Percentiles rank a stretch among this genome's conserved stretches.
Evolutionary conservation across 805 yeast genomes (phyloP).

Genomic region (Wickerhamomyces pijperi): DNA sequence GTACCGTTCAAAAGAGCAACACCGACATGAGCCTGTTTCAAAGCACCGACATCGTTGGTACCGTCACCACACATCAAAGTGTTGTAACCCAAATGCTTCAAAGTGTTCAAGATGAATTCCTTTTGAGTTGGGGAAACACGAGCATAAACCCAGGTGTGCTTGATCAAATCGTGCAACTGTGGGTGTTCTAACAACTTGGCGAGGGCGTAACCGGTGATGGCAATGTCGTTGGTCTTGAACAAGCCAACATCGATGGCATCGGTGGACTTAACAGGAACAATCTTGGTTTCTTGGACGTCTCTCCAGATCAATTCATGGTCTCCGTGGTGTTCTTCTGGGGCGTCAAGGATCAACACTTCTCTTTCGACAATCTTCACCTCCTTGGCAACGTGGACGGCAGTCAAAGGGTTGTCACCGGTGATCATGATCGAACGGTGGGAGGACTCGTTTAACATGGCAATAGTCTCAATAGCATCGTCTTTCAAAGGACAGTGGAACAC

Average conservation of each 20-base stretch:
- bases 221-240: constrained; percentile 66
- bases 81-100: constrained; percentile 81
- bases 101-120: constrained; percentile 75
- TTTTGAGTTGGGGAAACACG: constrained; percentile 95
- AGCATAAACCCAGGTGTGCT: constrained; percentile 94
- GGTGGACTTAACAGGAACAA: constrained; percentile 54
- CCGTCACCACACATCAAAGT: constrained; percentile 99
- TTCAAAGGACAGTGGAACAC: constrained; percentile 97
- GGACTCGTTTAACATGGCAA: constrained; percentile 87
- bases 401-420: constrained; percentile 96
- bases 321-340: constrained; percentile 59
- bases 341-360: constrained; percentile 77
- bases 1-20: constrained; percentile 97
- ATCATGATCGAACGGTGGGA: constrained; percentile 95
- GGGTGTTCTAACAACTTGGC: constrained; percentile 51
- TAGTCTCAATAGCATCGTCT: constrained; percentile 81
- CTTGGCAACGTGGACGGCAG: constrained; percentile 95
- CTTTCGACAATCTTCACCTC: constrained; percentile 83
- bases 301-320: constrained; percentile 68
- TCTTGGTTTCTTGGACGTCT: constrained; percentile 64
- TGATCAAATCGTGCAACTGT: constrained; percentile 62
- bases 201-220: constrained; percentile 89
- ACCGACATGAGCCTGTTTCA: constrained; percentile 97
- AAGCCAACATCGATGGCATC: constrained; percentile 44
- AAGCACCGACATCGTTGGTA: constrained; percentile 98